phyloP scores from a whole-genome alignment of 2,329 filamentous ascomycete species.

The Aspergillus tamarii region DNA sequence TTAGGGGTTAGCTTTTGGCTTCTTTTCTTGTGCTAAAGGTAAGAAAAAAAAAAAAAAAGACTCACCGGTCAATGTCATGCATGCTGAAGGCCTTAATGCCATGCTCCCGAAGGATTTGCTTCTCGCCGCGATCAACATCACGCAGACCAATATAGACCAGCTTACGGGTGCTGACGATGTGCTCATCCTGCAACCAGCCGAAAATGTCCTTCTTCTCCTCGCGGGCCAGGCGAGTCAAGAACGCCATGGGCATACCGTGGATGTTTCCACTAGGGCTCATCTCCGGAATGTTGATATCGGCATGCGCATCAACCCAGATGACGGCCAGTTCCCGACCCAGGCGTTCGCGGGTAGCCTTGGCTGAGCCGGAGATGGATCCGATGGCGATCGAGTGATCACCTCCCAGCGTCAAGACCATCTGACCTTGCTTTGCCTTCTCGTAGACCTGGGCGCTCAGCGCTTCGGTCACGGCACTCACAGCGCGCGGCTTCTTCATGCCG shows the following conservation, averaged over 20 bases:
- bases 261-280: conserved; percentile 88
- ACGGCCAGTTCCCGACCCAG: conserved; percentile 83
- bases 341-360: conserved; percentile 82
- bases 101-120: conserved; percentile 84
- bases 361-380: conserved; percentile 84
- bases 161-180: conserved; percentile 70
- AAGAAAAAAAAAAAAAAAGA: background rate
- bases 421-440: conserved; percentile 77
- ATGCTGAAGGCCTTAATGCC: conserved; percentile 96
- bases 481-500: conserved; percentile 90
- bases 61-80: conserved; percentile 91
- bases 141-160: conserved; percentile 95
- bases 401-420: conserved; percentile 88
- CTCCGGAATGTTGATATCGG: conserved; percentile 97
- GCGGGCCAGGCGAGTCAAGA: conserved; percentile 80
- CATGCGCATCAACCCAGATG: conserved; percentile 98
- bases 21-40: background rate
- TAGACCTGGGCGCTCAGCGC: conserved; percentile 84
- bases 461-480: conserved; percentile 82
- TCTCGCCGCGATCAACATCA: conserved; percentile 92
- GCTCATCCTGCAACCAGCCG: conserved; percentile 76
- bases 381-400: conserved; percentile 97
- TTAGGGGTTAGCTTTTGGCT: conserved; percentile 6
- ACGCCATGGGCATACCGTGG: conserved; percentile 96
- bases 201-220: conserved; percentile 79